phyloP scores from a whole-genome alignment of 192 early-diverging fungal species.

The Coemansia sp. region DNA sequence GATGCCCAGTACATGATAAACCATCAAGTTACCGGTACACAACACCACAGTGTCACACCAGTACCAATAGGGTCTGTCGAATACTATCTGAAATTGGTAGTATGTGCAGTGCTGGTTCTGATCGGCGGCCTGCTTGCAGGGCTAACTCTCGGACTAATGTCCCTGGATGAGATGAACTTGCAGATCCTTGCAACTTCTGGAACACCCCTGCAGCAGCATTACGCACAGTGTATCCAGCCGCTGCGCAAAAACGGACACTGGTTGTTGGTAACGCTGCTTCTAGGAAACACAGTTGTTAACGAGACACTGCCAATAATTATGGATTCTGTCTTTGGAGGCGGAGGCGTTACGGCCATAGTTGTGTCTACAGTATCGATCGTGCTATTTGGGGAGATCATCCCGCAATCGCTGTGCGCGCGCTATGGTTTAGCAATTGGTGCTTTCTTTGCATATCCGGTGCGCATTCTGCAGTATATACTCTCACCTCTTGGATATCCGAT shows the following conservation, averaged over 20 bases:
- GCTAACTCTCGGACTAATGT: constrained; percentile 70
- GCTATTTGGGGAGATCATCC: constrained; percentile 94
- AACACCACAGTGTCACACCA: not conserved
- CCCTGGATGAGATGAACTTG: constrained; percentile 79
- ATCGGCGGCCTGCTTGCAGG: constrained; percentile 80
- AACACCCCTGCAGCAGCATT: constrained; percentile 59
- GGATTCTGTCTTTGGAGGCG: constrained; percentile 71
- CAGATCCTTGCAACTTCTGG: constrained; percentile 83
- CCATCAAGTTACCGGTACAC: not conserved
- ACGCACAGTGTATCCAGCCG: constrained; percentile 82
- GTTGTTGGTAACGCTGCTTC: constrained; percentile 88
- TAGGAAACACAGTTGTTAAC: constrained; percentile 94
- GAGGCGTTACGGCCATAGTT: constrained; percentile 79
- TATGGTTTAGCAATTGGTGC: constrained; percentile 90
- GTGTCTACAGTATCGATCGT: constrained; percentile 88
- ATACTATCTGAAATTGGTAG: constrained; percentile 51
- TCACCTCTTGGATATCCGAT: constrained; percentile 79
- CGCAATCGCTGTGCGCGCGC: constrained; percentile 85
- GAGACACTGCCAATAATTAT: constrained; percentile 89
- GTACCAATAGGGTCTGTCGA: constrained; percentile 16
- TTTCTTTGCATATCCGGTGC: constrained; percentile 75
- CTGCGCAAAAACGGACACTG: constrained; percentile 88
- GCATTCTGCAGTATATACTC: constrained; percentile 64
- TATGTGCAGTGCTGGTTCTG: constrained; percentile 65
- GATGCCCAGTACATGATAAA: not conserved